Evolutionary conservation across 305 asterid genomes (phyloP), one percentile per base, ranked within the genome.

Genomic region (Salvia sclarea): DNA sequence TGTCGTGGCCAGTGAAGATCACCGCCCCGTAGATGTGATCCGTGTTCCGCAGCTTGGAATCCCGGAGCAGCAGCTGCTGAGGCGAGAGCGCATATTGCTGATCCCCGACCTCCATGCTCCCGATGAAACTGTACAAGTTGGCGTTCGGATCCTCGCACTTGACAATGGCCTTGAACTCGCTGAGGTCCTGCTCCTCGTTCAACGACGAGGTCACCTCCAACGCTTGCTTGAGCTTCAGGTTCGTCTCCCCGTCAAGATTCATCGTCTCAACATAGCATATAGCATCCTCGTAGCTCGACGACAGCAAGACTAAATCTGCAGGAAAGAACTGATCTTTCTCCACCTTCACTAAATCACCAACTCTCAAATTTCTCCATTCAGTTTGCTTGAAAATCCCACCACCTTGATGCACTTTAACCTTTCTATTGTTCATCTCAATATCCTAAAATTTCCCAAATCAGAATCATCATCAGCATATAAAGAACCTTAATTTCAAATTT

Each of bases 71-170:
- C 21, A 89, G 73, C 68, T 91, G 98, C 68, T 85, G 98, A 64
- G 96, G 95, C 21, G 96, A 84, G 75, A 92, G 96, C 49, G 97
- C 81, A 61, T 74, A 58, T 9, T 80, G 91, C 58, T 90, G 78
- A 30, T 64, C 88, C 68, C 84, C 77, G 10, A 77, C 59, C 25
- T 82, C 89, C 96, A 92, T 88, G 45, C 82, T 88, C 75, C 98
- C 97, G 53, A 92, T 83, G 69, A 83, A 92, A 70, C 81, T 75
- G 49, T 92, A 92, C 70, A 88, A 75, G 75, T 84, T 90, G 16
- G 98, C 91, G 75, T 92, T 92, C 9, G 97, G 98, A 79, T 92
- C 97, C 69, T 92, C 97, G 61, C 98, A 90, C 75, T 75, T 88
- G 17, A 92, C 83, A 44, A 79, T 25, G 37, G 96, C 95, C 38